Conservation (phyloP, 2,329 filamentous ascomycete genomes). For the Xylaria sp. region DNA sequence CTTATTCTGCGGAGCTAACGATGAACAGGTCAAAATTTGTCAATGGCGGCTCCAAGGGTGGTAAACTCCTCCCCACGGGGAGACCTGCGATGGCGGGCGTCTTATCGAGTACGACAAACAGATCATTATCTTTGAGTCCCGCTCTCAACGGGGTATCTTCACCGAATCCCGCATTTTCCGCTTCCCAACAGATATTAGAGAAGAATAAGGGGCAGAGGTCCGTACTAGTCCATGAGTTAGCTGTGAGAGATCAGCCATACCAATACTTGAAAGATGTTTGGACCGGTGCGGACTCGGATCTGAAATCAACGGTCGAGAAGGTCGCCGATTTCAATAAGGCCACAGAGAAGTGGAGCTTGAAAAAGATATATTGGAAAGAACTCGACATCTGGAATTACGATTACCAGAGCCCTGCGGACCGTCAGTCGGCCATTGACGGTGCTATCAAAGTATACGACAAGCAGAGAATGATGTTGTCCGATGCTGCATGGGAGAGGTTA, state of each 20-base stretch:
- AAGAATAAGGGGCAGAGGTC: constrained; percentile 64
- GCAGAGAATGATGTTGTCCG: constrained; percentile 64
- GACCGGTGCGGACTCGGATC: constrained; percentile 63
- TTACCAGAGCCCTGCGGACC: constrained; percentile 63
- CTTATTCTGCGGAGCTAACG: constrained; percentile 45
- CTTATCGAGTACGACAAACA: constrained; percentile 53
- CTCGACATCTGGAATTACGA: constrained; percentile 71
- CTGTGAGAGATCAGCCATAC: constrained; percentile 62
- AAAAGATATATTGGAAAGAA: constrained; percentile 69
- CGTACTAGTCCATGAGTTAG: constrained; percentile 69
- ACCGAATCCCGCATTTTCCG: constrained; percentile 61
- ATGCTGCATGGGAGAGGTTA: constrained; percentile 71
- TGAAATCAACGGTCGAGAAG: constrained; percentile 65
- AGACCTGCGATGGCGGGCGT: constrained; percentile 57
- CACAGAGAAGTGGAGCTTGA: constrained; percentile 64
- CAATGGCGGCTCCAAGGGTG: constrained; percentile 45
- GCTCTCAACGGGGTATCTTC: constrained; percentile 65
- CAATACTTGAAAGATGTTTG: constrained; percentile 62
- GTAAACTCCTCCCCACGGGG: constrained; percentile 46
- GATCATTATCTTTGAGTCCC: constrained; percentile 65
- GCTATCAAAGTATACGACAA: constrained; percentile 69
- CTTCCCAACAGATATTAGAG: constrained; percentile 63
- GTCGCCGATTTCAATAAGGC: constrained; percentile 63
- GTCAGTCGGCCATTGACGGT: constrained; percentile 69
- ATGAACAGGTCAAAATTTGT: constrained; percentile 53